Conservation (phyloP, 2,329 filamentous ascomycete species). For the Alternaria consortialis region DNA sequence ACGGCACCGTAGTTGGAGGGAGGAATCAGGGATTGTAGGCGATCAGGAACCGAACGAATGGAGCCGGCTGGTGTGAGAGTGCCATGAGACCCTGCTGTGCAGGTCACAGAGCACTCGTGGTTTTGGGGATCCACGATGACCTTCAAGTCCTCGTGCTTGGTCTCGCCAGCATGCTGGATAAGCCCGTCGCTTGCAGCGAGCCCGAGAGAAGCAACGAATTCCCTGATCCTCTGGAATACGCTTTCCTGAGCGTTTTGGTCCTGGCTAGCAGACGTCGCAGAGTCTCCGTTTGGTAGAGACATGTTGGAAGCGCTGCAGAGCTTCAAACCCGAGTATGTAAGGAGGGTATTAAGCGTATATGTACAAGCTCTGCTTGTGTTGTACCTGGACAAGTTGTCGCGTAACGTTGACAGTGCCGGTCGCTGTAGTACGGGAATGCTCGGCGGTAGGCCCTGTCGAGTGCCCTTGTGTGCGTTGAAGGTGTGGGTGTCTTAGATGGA, state of each 20-base stretch:
- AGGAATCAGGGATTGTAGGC: conserved; percentile 53
- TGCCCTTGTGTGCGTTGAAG: not conserved
- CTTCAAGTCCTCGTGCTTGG: conserved; percentile 45
- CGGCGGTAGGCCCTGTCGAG: not conserved
- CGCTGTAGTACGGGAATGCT: not conserved
- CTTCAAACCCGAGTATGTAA: not conserved
- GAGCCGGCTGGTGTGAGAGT: conserved; percentile 28
- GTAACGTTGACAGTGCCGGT: not conserved
- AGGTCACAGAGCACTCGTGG: conserved; percentile 24
- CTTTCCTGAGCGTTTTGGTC: conserved; percentile 15
- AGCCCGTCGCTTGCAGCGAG: conserved; percentile 35
- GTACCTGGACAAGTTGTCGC: not conserved
- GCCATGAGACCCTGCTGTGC: conserved; percentile 23
- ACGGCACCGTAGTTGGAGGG: conserved; percentile 82
- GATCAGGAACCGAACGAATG: conserved; percentile 33
- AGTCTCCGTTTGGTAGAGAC: conserved; percentile 19
- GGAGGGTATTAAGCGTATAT: not conserved
- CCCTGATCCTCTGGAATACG: conserved; percentile 32
- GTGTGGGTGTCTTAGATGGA: conserved; percentile 9
- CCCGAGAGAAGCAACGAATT: conserved; percentile 32
- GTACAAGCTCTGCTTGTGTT: conserved; percentile 3
- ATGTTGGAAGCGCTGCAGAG: conserved; percentile 15
- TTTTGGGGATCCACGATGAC: conserved; percentile 24
- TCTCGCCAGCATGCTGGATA: conserved; percentile 38
- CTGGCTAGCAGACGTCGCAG: conserved; percentile 10